phyloP scores from a whole-genome alignment of 2,329 filamentous ascomycete genomes.

The Talaromyces sp. region DNA sequence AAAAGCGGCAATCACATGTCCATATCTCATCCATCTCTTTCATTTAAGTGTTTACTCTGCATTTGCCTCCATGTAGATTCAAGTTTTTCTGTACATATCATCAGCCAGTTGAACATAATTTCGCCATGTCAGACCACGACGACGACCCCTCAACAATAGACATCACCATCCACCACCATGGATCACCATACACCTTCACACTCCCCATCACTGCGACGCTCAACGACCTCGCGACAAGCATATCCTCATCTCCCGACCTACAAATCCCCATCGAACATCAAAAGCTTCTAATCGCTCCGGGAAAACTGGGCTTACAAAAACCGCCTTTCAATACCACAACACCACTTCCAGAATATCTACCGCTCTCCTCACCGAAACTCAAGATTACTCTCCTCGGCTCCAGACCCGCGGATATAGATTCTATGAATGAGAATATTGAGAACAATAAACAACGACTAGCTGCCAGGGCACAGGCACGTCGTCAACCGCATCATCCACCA shows the following conservation, averaged over 20 bases:
- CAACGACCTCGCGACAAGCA: slow-evolving; percentile 34
- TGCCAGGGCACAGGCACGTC: slow-evolving; percentile 24
- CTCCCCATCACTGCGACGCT: slow-evolving; percentile 50
- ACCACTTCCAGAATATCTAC: slow-evolving; percentile 29
- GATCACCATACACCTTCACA: slow-evolving; percentile 45
- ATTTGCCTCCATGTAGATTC: background rate
- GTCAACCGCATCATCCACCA: slow-evolving; percentile 16
- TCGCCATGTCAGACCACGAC: slow-evolving; percentile 3
- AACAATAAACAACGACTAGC: slow-evolving; percentile 25
- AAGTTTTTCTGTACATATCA: background rate
- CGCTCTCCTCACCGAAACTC: slow-evolving; percentile 33
- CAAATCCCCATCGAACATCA: slow-evolving; percentile 40
- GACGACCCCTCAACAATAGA: background rate
- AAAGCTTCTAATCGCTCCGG: slow-evolving; percentile 42
- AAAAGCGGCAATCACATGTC: background rate
- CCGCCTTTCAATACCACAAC: slow-evolving; percentile 38
- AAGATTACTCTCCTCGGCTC: slow-evolving; percentile 46
- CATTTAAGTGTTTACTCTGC: background rate
- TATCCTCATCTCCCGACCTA: slow-evolving; percentile 28
- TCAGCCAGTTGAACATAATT: background rate
- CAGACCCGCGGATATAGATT: slow-evolving; percentile 37
- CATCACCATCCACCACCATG: slow-evolving; percentile 50
- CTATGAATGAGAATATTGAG: slow-evolving; percentile 36
- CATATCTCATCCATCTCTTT: background rate
- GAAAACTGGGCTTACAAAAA: slow-evolving; percentile 44